Percentiles rank a stretch among this genome's conserved stretches.
Evolutionary conservation across 2,329 filamentous ascomycete genomes (phyloP).

Genomic region (Colletotrichum godetiae): DNA sequence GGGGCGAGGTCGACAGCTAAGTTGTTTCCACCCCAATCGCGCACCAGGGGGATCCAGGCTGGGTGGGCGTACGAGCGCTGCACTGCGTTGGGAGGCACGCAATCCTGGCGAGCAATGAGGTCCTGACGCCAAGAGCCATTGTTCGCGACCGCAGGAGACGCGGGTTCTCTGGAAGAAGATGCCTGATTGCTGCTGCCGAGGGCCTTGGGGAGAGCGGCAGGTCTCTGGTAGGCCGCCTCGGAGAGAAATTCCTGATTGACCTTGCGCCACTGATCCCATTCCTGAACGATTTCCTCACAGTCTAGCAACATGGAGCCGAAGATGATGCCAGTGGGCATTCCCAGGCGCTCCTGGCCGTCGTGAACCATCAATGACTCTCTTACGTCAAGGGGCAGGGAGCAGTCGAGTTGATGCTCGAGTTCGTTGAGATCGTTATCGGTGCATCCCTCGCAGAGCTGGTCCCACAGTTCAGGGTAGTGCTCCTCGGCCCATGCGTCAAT

Average conservation of each 20-base stretch:
- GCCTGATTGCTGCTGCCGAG: constrained; percentile 74
- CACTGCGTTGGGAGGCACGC: constrained; percentile 85
- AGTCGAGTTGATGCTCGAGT: constrained; percentile 94
- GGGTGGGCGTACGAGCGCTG: constrained; percentile 95
- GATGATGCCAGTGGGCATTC: constrained; percentile 89
- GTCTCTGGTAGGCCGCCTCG: constrained; percentile 66
- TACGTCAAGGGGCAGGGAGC: constrained; percentile 91
- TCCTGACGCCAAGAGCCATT: constrained; percentile 86
- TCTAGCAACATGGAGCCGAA: constrained; percentile 96
- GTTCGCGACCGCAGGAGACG: constrained; percentile 57
- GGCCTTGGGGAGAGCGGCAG: constrained; percentile 76
- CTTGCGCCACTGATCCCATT: constrained; percentile 95
- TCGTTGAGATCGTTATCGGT: constrained; percentile 97
- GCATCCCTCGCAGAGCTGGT: constrained; percentile 92
- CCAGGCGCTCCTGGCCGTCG: constrained; percentile 96
- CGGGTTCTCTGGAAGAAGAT: constrained; percentile 73
- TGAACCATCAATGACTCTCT: constrained; percentile 91
- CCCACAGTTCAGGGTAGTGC: constrained; percentile 93
- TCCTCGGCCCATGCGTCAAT: constrained; percentile 96
- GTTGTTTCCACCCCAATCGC: constrained; percentile 99
- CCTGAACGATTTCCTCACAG: constrained; percentile 97
- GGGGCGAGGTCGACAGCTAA: constrained; percentile 93
- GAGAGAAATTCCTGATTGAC: constrained; percentile 91
- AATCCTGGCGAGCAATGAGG: constrained; percentile 85
- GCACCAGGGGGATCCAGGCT: constrained; percentile 93